Evolutionary conservation across 805 yeast species (phyloP), one percentile per base, ranked within the genome.

Genomic region (Monosporozyma solicola): DNA sequence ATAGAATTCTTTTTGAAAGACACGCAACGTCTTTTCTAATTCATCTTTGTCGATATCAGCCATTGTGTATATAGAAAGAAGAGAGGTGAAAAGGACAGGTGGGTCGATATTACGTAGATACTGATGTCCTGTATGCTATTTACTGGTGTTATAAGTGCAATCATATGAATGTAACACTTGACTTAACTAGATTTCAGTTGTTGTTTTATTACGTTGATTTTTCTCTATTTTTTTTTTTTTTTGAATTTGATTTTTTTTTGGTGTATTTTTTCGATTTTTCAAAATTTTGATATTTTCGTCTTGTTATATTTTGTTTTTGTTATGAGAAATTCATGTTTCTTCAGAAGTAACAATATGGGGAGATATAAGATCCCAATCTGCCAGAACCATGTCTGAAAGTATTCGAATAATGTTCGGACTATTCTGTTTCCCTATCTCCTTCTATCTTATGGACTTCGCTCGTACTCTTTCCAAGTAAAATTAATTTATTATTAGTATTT

Each of bases 1-100:
- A 39, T 50, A 54, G 20, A 56, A 43, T 29, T 56, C 57, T 39
- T 54, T 52, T 31, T 56, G 53, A 41, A 52, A 54, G n/a, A 20
- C 31, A 25, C 59, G 54, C 41, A 54, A 44, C 0, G 53, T 45
- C 2, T 44, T 41, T 29, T 56, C 59, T 29, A 56, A 43, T 25
- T 52, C 54, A 29, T 47, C 51, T 16, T 41, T 48, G 16, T 46
- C 41, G 5, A 47, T 33, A 11, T 47, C 41, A 35, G 39, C 35
- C 49, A 47, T 47, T 37, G 46, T 43, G n/a, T 24, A 43, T 43
- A 43, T n/a, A 43, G n/a, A 43, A 24, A 24, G 46, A 43, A 43
- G 6, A 43, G 5, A 24, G 27, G 44, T 7, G 15, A 24, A 43
- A 13, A 43, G 27, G 31, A 24, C 8, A 35, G 39, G 5, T n/a